A percentile compares a stretch with the other conserved stretches of the same genome.
phyloP scores from a whole-genome alignment of 129 eudicot genomes.

The Escallonia rubra region DNA sequence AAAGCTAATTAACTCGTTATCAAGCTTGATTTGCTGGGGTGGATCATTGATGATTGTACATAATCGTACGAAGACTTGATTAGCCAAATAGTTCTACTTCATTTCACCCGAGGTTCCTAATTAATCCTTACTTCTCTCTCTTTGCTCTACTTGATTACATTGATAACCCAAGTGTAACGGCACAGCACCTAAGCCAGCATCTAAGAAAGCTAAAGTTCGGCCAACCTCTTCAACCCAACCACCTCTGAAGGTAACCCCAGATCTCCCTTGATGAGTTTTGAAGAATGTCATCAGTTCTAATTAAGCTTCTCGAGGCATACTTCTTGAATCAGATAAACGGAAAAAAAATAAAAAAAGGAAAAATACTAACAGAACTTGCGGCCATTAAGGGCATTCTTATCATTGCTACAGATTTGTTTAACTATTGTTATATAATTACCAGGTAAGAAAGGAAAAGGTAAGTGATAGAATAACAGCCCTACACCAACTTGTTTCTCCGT shows the following conservation, averaged over 20 bases:
- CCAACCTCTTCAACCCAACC: conserved; percentile 57
- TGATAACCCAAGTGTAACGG: conserved; percentile 37
- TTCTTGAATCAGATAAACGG: not conserved
- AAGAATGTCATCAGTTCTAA: not conserved
- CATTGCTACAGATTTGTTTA: too few relatives aligned
- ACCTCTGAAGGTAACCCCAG: conserved; percentile 54
- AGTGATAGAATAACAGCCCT: conserved; percentile 84
- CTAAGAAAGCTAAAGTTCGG: conserved; percentile 74
- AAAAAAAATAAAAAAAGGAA: not conserved
- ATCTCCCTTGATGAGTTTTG: conserved; percentile 6
- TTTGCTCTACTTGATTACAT: too few relatives aligned
- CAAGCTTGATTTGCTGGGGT: too few relatives aligned
- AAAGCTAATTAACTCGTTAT: too few relatives aligned
- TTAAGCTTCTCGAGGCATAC: not conserved
- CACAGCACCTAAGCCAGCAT: conserved; percentile 48
- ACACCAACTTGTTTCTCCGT: conserved; percentile 92
- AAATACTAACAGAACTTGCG: not conserved
- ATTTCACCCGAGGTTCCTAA: too few relatives aligned
- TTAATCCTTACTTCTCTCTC: too few relatives aligned
- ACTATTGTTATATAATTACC: not conserved
- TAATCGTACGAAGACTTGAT: too few relatives aligned
- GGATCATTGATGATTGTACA: too few relatives aligned
- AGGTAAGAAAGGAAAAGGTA: conserved; percentile 94
- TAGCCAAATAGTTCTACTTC: too few relatives aligned
- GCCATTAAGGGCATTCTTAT: too few relatives aligned